Conservation (phyloP, 2,329 filamentous ascomycete genomes). For the Bipolaris cookei region DNA sequence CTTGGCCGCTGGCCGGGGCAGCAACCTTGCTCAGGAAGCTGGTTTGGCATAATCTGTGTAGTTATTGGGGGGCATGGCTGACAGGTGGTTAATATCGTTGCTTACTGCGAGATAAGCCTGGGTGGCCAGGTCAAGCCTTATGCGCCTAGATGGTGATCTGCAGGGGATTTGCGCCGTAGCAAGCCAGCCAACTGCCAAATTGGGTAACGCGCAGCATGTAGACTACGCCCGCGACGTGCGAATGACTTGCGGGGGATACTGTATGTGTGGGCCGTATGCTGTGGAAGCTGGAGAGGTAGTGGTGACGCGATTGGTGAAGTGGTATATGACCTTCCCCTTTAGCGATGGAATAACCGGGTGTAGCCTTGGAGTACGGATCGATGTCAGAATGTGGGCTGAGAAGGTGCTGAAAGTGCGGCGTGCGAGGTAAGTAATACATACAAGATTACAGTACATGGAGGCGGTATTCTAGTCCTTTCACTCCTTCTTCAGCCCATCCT, state of each 20-base stretch:
- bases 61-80: slow-evolving; percentile 5
- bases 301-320: slow-evolving; percentile 3
- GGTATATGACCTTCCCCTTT: slow-evolving; percentile 12
- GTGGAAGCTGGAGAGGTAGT: neutral
- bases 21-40: slow-evolving; percentile 34
- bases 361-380: neutral
- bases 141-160: slow-evolving; percentile 22
- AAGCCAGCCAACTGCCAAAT: slow-evolving; percentile 22
- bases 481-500: slow-evolving; percentile 37
- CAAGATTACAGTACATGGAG: too few species aligned
- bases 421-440: neutral
- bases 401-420: neutral
- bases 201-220: slow-evolving; percentile 11
- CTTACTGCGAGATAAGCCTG: slow-evolving; percentile 23
- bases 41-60: slow-evolving; percentile 18
- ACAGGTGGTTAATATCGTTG: slow-evolving; percentile 34
- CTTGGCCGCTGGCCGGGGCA: slow-evolving; percentile 31
- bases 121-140: slow-evolving; percentile 6
- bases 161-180: slow-evolving; percentile 11
- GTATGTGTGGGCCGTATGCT: neutral
- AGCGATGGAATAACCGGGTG: slow-evolving; percentile 2
- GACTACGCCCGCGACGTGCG: neutral
- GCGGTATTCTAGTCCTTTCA: slow-evolving; percentile 4
- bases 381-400: too few species aligned
- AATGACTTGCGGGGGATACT: neutral